Evolutionary conservation across 148 eudicot species (phyloP).

Genomic region (Vaccinium myrtillus): DNA sequence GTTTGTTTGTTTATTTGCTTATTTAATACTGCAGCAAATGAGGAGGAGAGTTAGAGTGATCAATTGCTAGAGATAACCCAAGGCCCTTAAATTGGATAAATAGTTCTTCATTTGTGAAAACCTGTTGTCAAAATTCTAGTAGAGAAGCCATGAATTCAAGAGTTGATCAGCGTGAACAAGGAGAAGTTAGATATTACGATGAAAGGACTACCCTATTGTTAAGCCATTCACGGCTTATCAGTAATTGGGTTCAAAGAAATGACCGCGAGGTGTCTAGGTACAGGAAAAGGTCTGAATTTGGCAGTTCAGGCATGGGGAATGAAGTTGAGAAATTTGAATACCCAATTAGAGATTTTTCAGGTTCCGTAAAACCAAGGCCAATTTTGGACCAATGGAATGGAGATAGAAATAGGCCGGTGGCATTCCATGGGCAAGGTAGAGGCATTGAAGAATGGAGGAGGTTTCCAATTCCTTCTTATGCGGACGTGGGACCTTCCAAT

Average conservation of each 20-base stretch:
- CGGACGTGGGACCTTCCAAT: constrained; percentile 46
- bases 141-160: constrained; percentile 25
- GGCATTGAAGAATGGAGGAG: constrained; percentile 20
- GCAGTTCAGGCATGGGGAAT: constrained; percentile 15
- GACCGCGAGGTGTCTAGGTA: constrained; percentile 6
- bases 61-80: not conserved
- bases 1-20: not conserved
- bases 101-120: not conserved
- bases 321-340: constrained; percentile 26
- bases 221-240: constrained; percentile 15
- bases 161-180: constrained; percentile 25
- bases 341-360: constrained; percentile 27
- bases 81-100: not conserved
- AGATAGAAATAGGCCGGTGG: constrained; percentile 23
- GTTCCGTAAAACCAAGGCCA: constrained; percentile 33
- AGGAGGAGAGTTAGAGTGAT: not conserved
- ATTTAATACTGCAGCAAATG: not conserved
- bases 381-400: constrained; percentile 19
- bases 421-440: constrained; percentile 12
- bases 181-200: constrained; percentile 20
- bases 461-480: constrained; percentile 29
- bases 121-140: not conserved
- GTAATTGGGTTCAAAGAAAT: constrained; percentile 17
- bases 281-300: constrained; percentile 13
- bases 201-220: constrained; percentile 23